Base-by-base conservation (phyloP, 768 basidiomycete species). In the Serendipita indica region DNA sequence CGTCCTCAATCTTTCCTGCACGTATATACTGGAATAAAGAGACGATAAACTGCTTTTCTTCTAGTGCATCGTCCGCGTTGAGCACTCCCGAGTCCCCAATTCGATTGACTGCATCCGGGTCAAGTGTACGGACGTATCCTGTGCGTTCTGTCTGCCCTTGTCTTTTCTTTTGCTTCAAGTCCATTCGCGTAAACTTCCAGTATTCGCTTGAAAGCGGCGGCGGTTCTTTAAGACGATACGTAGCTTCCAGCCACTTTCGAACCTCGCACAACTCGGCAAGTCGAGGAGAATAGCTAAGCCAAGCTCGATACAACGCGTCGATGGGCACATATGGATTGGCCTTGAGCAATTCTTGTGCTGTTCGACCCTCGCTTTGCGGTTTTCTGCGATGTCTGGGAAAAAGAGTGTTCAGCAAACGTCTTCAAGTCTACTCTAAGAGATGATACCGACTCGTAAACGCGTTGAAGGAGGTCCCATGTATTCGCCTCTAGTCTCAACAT, bases 1-100 rank as follows among this genome's bases (percentile, higher is more conserved):
- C 94, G 10, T 89, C 84, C 10, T 87, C 87, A 28, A 94, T 69
- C 60, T 83, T 73, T n/a, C 93, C 93, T 3, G 86, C 83, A 37
- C 93, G 81, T 2, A 97, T 75, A 62, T 84, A 84, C 25, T 82
- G 79, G 69, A 87, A 94, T 20, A 98, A 67, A 0, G 85, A 80
- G 63, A 89, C 83, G 0, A 81, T 72, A 22, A 96, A 69, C 28
- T 80, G 78, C 63, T 83, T 86, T 67, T 97, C 90, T 65, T 85
- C 65, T 68, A 89, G 89, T 41, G 82, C 79, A 68, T 94, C 90
- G 62, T 92, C 87, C 0, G 79, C 76, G 20, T 83, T 86, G 25
- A 90, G 72, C 25, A 72, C 73, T 49, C 73, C 73, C 20, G 20
- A 27, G 0, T 78, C 81, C 5, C 78, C 77, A n/a, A 72, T 79